Evolutionary conservation across 768 basidiomycete species (phyloP), one percentile per base, ranked within the genome.

Genomic region (Leccinum olivaceopallidum): DNA sequence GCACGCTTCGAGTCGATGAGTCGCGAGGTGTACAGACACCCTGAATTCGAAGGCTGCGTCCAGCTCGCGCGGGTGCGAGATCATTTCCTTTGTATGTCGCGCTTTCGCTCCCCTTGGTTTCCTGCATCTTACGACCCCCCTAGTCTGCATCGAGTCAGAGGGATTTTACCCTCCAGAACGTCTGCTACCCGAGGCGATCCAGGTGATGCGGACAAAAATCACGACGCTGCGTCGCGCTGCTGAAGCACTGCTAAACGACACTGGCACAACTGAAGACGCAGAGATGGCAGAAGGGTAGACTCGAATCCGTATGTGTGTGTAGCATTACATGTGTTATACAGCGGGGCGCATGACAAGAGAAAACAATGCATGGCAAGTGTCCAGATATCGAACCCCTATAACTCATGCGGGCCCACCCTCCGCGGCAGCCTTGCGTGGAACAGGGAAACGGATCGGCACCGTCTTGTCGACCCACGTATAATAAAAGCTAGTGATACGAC

Each of bases 21-120:
- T 64, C 81, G 97, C 50, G 95, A 98, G 75, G 95, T 95, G 2
- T 80, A 97, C 49, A 84, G 96, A 63, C 90, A 98, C 74, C 87
- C 89, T 0, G 95, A 98, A 73, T 97, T 98, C 63, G 83, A 85
- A 39, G 92, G 85, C 47, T 85, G 80, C 53, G 94, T 96, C 4
- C 83, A 92, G 72, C 80, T 99, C 55, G 86, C 87, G 57, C 83
- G 97, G 8, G 87, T 97, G 51, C 81, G 94, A 55, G 95, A 98
- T 79, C 90, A 88, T 76, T 98, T 97, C 76, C 82, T 98, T 57
- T 98, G 96, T 95, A 67, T 68, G 92, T 79, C 28, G 16, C 55
- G 49, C 16, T 47, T 52, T 59, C 1, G 6, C 49, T 55, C 49
- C 10, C 4, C 58, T 13, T 6, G 5, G 34, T 34, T 34, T 34